Conservation (phyloP, 2,329 filamentous ascomycete species). For the Plenodomus tracheiphilus region DNA sequence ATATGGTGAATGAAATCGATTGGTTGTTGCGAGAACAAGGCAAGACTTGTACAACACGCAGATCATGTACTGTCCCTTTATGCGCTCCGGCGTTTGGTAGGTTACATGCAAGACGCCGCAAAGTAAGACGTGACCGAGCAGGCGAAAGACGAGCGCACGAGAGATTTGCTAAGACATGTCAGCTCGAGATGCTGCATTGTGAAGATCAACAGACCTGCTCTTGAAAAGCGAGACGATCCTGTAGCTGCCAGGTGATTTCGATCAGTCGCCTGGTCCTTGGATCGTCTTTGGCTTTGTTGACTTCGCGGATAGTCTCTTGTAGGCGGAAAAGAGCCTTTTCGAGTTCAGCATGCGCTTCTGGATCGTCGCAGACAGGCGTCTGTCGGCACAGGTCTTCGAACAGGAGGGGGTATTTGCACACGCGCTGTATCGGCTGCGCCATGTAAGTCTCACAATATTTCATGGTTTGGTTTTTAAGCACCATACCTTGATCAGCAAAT, state of each 20-base stretch:
- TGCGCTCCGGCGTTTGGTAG: slow-evolving; percentile 71
- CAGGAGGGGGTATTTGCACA: slow-evolving; percentile 88
- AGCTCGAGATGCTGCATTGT: not conserved
- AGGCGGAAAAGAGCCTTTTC: slow-evolving; percentile 72
- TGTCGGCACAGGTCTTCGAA: slow-evolving; percentile 81
- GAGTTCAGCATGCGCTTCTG: slow-evolving; percentile 78
- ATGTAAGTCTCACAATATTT: not conserved
- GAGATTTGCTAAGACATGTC: slow-evolving; percentile 28
- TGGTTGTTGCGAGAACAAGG: slow-evolving; percentile 72
- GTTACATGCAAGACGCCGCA: slow-evolving; percentile 84
- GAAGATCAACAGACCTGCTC: slow-evolving; percentile 61
- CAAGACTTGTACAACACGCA: slow-evolving; percentile 82
- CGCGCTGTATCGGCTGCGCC: slow-evolving; percentile 77
- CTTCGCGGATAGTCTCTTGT: slow-evolving; percentile 73
- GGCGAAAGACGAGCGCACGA: slow-evolving; percentile 62
- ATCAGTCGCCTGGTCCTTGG: slow-evolving; percentile 69
- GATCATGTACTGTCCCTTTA: slow-evolving; percentile 80
- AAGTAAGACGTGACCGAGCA: slow-evolving; percentile 77
- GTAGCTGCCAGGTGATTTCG: slow-evolving; percentile 81
- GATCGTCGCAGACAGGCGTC: slow-evolving; percentile 84
- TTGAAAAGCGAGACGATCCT: slow-evolving; percentile 77
- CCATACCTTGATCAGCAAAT: slow-evolving; percentile 84
- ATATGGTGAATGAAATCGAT: slow-evolving; percentile 68
- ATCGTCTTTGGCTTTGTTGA: slow-evolving; percentile 84
- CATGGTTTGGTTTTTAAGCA: not conserved